Conservation (phyloP, 257 asterid species). For the Dorcoceras hygrometricum region DNA sequence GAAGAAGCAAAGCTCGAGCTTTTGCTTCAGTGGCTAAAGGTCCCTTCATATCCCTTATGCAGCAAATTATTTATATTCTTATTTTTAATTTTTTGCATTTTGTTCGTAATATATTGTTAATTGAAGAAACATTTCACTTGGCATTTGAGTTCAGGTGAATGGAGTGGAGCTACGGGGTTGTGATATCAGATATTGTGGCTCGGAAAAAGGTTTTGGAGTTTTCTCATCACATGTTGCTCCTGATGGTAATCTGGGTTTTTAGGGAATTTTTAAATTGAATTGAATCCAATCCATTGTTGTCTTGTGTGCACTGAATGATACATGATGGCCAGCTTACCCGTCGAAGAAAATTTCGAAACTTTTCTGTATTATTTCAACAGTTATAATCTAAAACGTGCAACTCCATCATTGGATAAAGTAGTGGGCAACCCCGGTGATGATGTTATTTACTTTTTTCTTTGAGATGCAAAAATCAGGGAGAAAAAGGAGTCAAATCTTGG, state of each 20-base stretch:
- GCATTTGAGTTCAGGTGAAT: slow-evolving; percentile 54
- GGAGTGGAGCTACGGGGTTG: slow-evolving; percentile 74
- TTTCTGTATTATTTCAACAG: no score
- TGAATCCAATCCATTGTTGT: background rate
- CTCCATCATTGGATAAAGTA: background rate
- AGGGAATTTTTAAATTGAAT: background rate
- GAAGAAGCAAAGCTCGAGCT: slow-evolving; percentile 66
- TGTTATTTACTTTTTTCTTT: background rate
- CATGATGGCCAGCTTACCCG: background rate
- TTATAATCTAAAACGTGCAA: no score
- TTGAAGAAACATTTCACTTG: background rate
- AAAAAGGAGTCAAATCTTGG: background rate
- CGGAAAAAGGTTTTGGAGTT: slow-evolving; percentile 75
- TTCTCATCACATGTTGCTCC: slow-evolving; percentile 51
- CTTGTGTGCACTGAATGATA: background rate
- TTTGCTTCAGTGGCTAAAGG: slow-evolving; percentile 85
- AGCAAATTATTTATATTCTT: background rate
- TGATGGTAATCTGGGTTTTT: slow-evolving; percentile 49
- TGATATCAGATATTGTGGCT: slow-evolving; percentile 66
- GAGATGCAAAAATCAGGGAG: background rate
- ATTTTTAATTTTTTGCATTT: background rate
- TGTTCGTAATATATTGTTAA: background rate
- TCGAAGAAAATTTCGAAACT: no score
- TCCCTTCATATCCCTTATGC: slow-evolving; percentile 11
- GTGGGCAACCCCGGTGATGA: background rate